Percentiles rank a stretch among this genome's conserved stretches.
Conservation (phyloP, 306 rosid species). For the Casuarina equisetifolia region DNA sequence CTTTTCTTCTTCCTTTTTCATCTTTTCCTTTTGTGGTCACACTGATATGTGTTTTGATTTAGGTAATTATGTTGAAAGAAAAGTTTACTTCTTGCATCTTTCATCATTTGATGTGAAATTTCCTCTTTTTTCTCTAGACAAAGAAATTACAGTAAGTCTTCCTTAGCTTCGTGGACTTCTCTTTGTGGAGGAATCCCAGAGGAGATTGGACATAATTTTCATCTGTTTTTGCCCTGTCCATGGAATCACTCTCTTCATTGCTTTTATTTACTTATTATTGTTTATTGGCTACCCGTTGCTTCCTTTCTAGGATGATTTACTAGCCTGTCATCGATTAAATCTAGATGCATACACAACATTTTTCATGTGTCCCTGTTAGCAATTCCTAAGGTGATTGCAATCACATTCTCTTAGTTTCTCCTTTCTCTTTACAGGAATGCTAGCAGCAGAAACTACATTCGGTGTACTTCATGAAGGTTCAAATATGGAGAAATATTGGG, state of each 20-base stretch:
- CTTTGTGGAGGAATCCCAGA: background rate
- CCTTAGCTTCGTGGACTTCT: background rate
- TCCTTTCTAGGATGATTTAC: background rate
- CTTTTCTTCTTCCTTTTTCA: background rate
- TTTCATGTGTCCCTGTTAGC: background rate
- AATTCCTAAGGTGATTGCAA: conserved; percentile 6
- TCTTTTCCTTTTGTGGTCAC: background rate
- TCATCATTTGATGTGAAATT: background rate
- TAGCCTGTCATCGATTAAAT: background rate
- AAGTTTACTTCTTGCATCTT: background rate
- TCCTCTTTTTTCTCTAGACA: background rate
- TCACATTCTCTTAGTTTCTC: background rate
- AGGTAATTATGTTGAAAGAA: background rate
- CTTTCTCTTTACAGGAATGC: conserved; percentile 65
- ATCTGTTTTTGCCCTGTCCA: background rate
- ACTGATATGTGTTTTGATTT: background rate
- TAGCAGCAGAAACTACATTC: conserved; percentile 89
- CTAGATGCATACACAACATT: conserved; percentile 1
- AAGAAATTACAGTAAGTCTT: background rate
- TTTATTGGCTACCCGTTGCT: background rate
- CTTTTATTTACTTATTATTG: background rate
- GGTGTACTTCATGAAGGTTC: conserved; percentile 54
- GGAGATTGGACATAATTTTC: background rate
- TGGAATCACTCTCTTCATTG: background rate
- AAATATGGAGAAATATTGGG: conserved; percentile 77